A percentile compares a stretch with the other conserved stretches of the same genome.
Evolutionary conservation across 805 yeast species (phyloP).

Genomic region (Phaffomyces thermotolerans): DNA sequence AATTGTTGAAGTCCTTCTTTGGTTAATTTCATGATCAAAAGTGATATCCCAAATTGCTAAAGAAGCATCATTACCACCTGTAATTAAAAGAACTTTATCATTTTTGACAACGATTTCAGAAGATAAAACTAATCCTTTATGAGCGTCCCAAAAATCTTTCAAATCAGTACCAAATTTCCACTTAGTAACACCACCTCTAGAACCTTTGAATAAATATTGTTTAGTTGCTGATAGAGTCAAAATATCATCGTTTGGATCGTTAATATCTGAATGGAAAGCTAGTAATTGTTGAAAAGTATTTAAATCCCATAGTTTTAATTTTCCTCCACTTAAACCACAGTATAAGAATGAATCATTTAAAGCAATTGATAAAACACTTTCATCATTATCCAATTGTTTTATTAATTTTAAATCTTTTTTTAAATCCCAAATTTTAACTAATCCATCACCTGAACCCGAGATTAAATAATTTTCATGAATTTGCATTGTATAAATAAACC

Average conservation of each 20-base stretch:
- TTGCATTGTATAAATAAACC: constrained; percentile 69
- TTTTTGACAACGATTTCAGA: constrained; percentile 39
- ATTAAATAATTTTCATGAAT: constrained; percentile 34
- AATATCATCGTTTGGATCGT: constrained; percentile 31
- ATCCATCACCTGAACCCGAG: constrained; percentile 89
- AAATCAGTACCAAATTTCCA: constrained; percentile 43
- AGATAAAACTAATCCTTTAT: constrained; percentile 51
- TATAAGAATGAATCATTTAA: constrained; percentile 62
- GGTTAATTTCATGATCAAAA: constrained; percentile 5
- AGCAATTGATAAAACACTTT: constrained; percentile 65
- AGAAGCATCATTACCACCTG: constrained; percentile 67
- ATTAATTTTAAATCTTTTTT: constrained; percentile 19
- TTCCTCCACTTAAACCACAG: constrained; percentile 74
- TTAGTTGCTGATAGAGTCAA: constrained; percentile 50
- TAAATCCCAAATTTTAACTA: constrained; percentile 72
- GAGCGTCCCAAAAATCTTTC: constrained; percentile 42
- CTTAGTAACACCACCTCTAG: constrained; percentile 42
- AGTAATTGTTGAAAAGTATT: constrained; percentile 66
- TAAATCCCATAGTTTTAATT: constrained; percentile 79
- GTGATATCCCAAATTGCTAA: constrained; percentile 65
- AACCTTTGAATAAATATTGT: constrained; percentile 52
- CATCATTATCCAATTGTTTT: constrained; percentile 50
- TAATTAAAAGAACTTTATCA: constrained; percentile 40
- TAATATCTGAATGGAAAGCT: constrained; percentile 30
- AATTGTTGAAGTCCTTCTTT: constrained; percentile 11